These are phyloP conservation scores for Porcisia deanei DNA, from an alignment of 208 protist species.

Conservation along the genomic window DNA sequence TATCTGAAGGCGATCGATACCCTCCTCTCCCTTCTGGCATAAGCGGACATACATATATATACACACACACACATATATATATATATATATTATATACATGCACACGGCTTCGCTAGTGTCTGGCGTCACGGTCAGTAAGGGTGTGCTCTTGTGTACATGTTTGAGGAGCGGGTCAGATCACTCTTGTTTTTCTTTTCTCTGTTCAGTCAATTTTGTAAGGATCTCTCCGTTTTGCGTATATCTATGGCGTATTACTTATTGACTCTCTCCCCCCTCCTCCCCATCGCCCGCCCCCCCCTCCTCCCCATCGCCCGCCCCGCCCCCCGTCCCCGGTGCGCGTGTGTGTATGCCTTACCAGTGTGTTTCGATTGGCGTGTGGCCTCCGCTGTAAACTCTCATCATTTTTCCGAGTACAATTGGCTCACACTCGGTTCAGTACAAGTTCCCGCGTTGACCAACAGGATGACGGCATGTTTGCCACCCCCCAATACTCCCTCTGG, in stretches of 20 bases:
- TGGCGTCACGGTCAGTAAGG: not conserved
- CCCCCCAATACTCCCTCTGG: not conserved
- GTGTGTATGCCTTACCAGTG: not conserved
- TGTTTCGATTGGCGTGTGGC: not conserved
- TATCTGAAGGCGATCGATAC: constrained; percentile 82
- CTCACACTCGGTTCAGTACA: not conserved
- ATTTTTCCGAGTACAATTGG: too few species aligned
- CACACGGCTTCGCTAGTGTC: not conserved
- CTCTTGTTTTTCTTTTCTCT: too few species aligned
- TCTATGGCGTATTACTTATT: too few species aligned
- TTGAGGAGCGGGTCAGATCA: not conserved
- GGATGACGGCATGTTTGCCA: not conserved
- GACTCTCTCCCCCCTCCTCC: too few species aligned
- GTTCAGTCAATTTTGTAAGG: too few species aligned
- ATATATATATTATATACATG: not conserved
- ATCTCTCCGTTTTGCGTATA: too few species aligned
- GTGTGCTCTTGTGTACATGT: not conserved
- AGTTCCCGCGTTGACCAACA: not conserved
- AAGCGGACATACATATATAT: not conserved
- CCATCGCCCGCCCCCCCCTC: too few species aligned
- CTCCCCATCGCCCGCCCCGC: too few species aligned
- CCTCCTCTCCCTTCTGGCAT: constrained; percentile 58
- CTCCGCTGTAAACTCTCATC: not conserved
- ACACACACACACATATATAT: not conserved
- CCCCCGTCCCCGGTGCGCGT: not conserved